Evolutionary conservation across 2,329 filamentous ascomycete species (phyloP), one percentile per base, ranked within the genome.

Genomic region (Byssochlamys sp.): DNA sequence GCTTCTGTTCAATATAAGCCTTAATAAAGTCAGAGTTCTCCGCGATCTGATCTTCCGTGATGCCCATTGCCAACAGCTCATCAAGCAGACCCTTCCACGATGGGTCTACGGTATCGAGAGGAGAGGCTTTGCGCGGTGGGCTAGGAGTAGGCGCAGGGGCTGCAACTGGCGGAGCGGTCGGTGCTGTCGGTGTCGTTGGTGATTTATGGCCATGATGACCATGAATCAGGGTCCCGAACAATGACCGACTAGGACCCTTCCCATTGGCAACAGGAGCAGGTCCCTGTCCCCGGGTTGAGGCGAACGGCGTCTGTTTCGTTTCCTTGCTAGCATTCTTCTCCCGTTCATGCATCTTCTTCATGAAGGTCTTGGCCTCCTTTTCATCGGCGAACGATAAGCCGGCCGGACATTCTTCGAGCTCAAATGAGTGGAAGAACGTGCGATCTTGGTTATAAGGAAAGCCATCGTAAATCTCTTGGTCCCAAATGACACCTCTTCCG

Each of bases 361-460:
- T 87, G 77, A 99, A 97, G 59, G 90, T 89, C 76, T 90, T 95
- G 33, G 94, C 94, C 77, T 99, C 94, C 75, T 96, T 97, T 78
- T 97, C 94, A 73, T 97, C 94, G 60, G 88, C 86, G 68, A 99
- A 99, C 26, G 90, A 96, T 59, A 99, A 77, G 0, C 87, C 94
- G 4, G 91, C 94, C 60, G 95, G 78, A 68, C 91, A 97, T 62
- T 95, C 86, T 74, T 97, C 91, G 57, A 96, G 82, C 77, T 99
- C 94, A 71, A 99, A 99, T 4, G 90, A 91, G 75, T 97, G 91
- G 76, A 99, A 99, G 77, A 96, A 99, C 59, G 90, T 92, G 60
- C 94, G 87, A 72, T 99, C 94, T 70, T 96, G 92, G 75, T 96
- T 96, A 79, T 97, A 99, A 62, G 81, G 80, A 81, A 95, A 97